Percentiles rank a stretch among this genome's conserved stretches.
Evolutionary conservation across 2,329 filamentous ascomycete genomes (phyloP).

Genomic region (Pezicula radicicola): DNA sequence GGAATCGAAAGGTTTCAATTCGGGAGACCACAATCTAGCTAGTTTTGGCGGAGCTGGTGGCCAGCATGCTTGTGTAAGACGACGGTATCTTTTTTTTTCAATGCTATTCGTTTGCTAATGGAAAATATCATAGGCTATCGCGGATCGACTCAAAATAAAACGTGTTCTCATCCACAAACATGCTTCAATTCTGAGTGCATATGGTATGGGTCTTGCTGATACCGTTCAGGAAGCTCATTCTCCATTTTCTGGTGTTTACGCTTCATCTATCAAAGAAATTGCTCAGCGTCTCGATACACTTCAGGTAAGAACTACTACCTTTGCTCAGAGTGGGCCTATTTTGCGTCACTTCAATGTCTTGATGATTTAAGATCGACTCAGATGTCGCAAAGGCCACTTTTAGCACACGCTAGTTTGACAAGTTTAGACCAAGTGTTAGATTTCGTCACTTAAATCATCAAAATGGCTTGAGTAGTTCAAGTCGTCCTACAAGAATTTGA

Average conservation of each 20-base stretch:
- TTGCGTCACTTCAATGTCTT: too few species aligned
- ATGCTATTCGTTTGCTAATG: too few species aligned
- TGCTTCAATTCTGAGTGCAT: constrained; percentile 64
- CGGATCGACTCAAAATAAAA: neutral
- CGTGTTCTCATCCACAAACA: neutral
- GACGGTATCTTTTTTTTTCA: too few species aligned
- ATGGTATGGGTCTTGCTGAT: constrained; percentile 89
- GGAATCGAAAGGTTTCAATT: constrained; percentile 87
- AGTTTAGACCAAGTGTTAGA: too few species aligned
- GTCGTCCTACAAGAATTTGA: too few species aligned
- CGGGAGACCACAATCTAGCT: constrained; percentile 78
- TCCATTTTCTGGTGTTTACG: constrained; percentile 61
- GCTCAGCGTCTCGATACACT: constrained; percentile 56
- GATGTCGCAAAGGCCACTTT: too few species aligned
- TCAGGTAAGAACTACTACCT: constrained; percentile 48
- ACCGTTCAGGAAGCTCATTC: constrained; percentile 88
- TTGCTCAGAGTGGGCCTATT: too few species aligned
- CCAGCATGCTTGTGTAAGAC: constrained; percentile 70
- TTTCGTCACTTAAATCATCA: too few species aligned
- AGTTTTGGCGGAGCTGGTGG: constrained; percentile 91
- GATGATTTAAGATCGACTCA: too few species aligned
- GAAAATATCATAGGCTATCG: neutral
- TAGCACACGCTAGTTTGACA: too few species aligned
- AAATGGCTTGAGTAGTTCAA: too few species aligned
- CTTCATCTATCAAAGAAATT: constrained; percentile 37